These are phyloP conservation scores for Chlamydomonas sp. DNA, from an alignment of 139 green algal genomes.

Conservation along the genomic window DNA sequence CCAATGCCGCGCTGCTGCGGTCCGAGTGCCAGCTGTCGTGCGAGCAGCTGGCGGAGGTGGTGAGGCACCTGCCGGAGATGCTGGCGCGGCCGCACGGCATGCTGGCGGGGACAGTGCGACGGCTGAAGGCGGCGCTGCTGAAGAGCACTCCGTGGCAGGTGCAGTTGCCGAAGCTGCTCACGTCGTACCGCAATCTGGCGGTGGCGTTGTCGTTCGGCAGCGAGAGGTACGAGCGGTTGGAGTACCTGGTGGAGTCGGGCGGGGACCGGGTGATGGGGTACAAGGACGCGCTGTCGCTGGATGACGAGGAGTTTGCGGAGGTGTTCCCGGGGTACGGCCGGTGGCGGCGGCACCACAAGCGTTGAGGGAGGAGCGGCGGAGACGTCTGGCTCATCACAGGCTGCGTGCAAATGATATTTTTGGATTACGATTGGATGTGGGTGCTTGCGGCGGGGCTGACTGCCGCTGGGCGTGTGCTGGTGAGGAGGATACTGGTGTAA, in stretches of 20 bases:
- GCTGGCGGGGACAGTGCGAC: not conserved
- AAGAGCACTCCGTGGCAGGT: not conserved
- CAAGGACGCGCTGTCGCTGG: slow-evolving; percentile 22
- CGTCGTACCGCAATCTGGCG: slow-evolving; percentile 13
- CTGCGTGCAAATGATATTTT: no score
- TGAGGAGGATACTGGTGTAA: no score
- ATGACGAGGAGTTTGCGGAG: not conserved
- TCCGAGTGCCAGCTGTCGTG: not conserved
- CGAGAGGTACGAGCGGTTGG: slow-evolving; percentile 33
- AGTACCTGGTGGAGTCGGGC: slow-evolving; percentile 8
- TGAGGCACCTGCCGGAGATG: not conserved
- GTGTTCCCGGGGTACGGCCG: slow-evolving; percentile 3
- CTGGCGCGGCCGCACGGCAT: not conserved
- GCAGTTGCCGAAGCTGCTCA: slow-evolving; percentile 1
- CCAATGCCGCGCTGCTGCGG: not conserved
- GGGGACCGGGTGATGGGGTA: slow-evolving; percentile 7
- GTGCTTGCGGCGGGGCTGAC: no score
- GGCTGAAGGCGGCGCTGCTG: not conserved
- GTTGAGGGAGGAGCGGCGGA: not conserved
- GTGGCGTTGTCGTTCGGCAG: slow-evolving; percentile 28
- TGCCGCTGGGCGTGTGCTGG: no score
- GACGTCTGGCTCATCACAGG: not conserved
- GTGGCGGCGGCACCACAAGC: not conserved
- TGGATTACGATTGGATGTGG: no score
- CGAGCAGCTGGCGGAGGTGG: not conserved